Conservation (phyloP, 2,329 filamentous ascomycete species). For the Monosporascus cannonballus region DNA sequence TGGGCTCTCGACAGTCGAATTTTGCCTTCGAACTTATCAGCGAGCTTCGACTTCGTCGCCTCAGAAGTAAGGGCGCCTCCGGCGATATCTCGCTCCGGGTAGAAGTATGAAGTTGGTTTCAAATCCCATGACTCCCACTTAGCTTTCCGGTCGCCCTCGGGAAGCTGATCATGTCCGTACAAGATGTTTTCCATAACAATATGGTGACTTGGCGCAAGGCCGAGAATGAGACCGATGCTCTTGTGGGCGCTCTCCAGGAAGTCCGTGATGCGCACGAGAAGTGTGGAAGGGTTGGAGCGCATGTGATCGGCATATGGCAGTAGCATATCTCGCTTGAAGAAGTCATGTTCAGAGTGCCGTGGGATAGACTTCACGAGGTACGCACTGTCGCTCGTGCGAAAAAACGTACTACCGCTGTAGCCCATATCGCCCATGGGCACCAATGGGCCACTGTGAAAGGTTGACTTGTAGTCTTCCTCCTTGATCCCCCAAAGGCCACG, state of each 20-base stretch:
- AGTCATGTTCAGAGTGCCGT: slow-evolving; percentile 62
- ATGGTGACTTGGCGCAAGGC: slow-evolving; percentile 61
- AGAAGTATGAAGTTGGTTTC: slow-evolving; percentile 71
- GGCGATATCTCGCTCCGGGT: slow-evolving; percentile 65
- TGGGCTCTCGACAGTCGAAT: slow-evolving; percentile 49
- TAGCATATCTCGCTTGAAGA: slow-evolving; percentile 63
- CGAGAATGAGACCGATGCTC: slow-evolving; percentile 54
- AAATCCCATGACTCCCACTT: slow-evolving; percentile 69
- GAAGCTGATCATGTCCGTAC: slow-evolving; percentile 47
- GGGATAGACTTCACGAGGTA: slow-evolving; percentile 69
- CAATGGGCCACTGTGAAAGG: slow-evolving; percentile 43
- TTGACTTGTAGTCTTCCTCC: slow-evolving; percentile 47
- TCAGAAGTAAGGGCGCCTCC: slow-evolving; percentile 57
- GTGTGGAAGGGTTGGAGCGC: slow-evolving; percentile 49
- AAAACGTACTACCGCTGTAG: slow-evolving; percentile 72
- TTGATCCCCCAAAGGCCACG: slow-evolving; percentile 42
- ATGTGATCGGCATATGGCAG: slow-evolving; percentile 60
- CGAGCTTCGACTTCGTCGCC: slow-evolving; percentile 58
- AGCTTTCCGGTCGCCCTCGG: slow-evolving; percentile 22
- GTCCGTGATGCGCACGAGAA: slow-evolving; percentile 67
- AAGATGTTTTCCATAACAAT: slow-evolving; percentile 75
- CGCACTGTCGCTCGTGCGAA: slow-evolving; percentile 57
- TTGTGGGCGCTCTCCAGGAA: slow-evolving; percentile 51
- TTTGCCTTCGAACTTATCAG: slow-evolving; percentile 63
- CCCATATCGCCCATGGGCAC: slow-evolving; percentile 61